phyloP scores from a whole-genome alignment of 768 basidiomycete species.

The Trametes punicea region DNA sequence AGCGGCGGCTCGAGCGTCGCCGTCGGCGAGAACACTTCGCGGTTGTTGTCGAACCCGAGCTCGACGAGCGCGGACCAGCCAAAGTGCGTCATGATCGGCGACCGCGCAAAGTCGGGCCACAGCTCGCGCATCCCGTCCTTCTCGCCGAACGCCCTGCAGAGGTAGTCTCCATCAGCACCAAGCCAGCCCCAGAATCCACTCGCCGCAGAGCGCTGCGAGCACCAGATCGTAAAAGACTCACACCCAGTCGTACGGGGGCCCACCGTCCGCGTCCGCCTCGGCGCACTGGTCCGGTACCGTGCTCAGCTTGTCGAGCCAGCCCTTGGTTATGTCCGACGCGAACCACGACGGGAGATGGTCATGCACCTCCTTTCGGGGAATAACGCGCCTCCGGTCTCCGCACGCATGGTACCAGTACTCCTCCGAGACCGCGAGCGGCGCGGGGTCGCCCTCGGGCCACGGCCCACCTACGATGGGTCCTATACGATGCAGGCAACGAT shows the following conservation, averaged over 20 bases:
- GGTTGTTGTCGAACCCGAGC: slow-evolving; percentile 24
- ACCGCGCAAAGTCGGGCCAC: slow-evolving; percentile 14
- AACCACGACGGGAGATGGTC: slow-evolving; percentile 30
- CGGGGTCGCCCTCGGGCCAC: slow-evolving; percentile 32
- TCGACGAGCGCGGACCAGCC: slow-evolving; percentile 25
- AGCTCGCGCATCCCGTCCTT: slow-evolving; percentile 10
- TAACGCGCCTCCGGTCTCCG: slow-evolving; percentile 29
- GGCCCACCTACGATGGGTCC: slow-evolving; percentile 42
- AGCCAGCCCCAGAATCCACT: no score
- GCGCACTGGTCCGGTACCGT: slow-evolving; percentile 39
- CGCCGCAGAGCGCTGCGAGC: no score
- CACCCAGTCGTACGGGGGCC: slow-evolving; percentile 36
- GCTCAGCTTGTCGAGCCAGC: slow-evolving; percentile 37
- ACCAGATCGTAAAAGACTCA: slow-evolving; percentile 19
- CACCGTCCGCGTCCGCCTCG: slow-evolving; percentile 28
- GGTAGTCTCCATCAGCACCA: no score
- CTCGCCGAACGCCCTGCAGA: slow-evolving; percentile 16
- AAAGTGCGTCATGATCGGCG: slow-evolving; percentile 23
- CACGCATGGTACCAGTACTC: slow-evolving; percentile 41
- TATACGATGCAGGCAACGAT: slow-evolving; percentile 11
- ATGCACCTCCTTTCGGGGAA: slow-evolving; percentile 26
- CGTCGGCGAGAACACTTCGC: slow-evolving; percentile 15
- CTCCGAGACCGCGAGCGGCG: slow-evolving; percentile 34
- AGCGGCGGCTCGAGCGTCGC: slow-evolving; percentile 9
- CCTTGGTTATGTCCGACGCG: slow-evolving; percentile 33